phyloP scores from a whole-genome alignment of 306 rosid genomes.

The Hylodesmum podocarpum region DNA sequence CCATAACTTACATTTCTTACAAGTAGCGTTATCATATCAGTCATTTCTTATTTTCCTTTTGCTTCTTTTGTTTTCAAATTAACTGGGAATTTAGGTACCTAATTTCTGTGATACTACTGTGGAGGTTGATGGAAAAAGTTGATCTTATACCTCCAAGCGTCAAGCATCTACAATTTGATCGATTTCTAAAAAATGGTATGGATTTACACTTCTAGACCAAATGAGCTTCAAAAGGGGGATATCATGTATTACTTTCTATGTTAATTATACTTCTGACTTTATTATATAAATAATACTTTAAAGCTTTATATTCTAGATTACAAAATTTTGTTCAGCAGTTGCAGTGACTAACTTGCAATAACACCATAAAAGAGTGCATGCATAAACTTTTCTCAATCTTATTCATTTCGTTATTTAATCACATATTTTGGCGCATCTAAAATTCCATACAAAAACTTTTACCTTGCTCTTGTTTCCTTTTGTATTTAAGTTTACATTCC shows the following conservation, averaged over 20 bases:
- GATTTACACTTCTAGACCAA: background rate
- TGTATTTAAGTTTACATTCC: background rate
- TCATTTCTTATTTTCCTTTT: background rate
- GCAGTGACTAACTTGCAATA: background rate
- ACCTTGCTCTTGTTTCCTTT: background rate
- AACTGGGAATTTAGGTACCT: constrained; percentile 53
- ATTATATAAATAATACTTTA: background rate
- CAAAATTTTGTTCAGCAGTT: background rate
- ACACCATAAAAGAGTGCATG: background rate
- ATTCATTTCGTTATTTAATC: background rate
- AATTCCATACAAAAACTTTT: background rate
- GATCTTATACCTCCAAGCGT: constrained; percentile 66
- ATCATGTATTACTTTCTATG: background rate
- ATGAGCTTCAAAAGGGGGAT: constrained; percentile 12
- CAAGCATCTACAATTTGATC: constrained; percentile 62
- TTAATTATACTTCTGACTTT: background rate
- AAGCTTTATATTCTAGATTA: background rate
- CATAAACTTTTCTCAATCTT: background rate
- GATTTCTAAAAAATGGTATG: constrained; percentile 72
- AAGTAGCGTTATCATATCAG: background rate
- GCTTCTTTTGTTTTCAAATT: constrained; percentile 4
- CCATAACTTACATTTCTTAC: too few species aligned
- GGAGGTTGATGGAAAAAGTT: constrained; percentile 57
- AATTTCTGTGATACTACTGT: constrained; percentile 58
- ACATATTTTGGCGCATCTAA: background rate